Evolutionary conservation across 352 stramenopile species (phyloP), one percentile per base, ranked within the genome.

Genomic region (Globisporangium radiosum): DNA sequence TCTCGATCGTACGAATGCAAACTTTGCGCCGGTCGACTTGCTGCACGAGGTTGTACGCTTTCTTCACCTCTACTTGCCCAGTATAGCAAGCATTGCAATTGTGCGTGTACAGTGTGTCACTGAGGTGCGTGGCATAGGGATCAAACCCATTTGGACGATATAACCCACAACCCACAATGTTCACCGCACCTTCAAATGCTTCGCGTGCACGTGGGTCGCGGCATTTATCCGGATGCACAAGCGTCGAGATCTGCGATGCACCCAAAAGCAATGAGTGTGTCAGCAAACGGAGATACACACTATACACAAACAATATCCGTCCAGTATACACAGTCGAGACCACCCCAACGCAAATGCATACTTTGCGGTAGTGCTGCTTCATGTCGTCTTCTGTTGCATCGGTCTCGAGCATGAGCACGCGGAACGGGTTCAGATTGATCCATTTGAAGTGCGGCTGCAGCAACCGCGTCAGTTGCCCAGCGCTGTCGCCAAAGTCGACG

Each of bases 321-420:
- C 25, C 25, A 25, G 25, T 25, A 25, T 25, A 25, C 25, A 25
- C 25, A 25, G 25, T 25, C 25, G 25, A 25, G 25, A 25, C 25
- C 25, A 25, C 2, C 25, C 25, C 42, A 53, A 57, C 10, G 42
- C 15, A 58, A n/a, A 47, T 42, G 19, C 44, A 4, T 52, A 89
- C 84, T 73, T 96, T 96, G 54, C 85, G 78, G 48, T 96, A 96
- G 70, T 94, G 85, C 72, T 95, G 85, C 64, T 94, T 94, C 78
- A 96, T 95, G 47, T 96, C 84, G 44, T 96, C 87, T 36, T 95
- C 84, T 1, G 81, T 88, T 4, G 87, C 87, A 47, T 93, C 85
- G 19, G 73, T 83, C 42, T 94, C 79, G 44, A 96, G 75, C 87
- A 96, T 95, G 25, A 96, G 71, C 38, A 96, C 87, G 47, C 83